Evolutionary conservation across 345 rosid genomes (phyloP), one percentile per base, ranked within the genome.

Genomic region (Eucalyptus regnans): DNA sequence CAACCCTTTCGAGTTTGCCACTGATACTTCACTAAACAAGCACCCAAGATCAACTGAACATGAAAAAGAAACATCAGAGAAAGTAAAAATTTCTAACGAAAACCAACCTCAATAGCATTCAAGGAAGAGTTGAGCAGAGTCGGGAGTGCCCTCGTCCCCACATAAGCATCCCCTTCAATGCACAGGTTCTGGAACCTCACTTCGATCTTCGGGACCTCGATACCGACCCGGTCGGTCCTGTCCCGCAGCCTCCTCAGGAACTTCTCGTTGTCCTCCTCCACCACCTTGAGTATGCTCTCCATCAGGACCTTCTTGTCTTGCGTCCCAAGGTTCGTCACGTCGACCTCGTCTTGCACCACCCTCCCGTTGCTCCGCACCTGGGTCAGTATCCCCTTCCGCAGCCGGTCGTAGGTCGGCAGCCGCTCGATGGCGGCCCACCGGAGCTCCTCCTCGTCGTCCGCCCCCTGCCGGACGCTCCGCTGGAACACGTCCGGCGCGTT

Each of bases 91-190:
- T 11, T 76, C 48, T 41, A 29, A 46, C 11, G 64, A 66, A 14
- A 76, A 68, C 48, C 54, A 85, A 93, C 94, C 93, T 93, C 92
- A 8, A 91, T 22, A 10, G 92, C 60, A 46, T 93, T 93, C 83
- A 92, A 41, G 90, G 92, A 71, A 83, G 92, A 64, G 88, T 93
- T 93, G 29, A 90, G 89, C 86, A 93, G 87, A 51, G 93, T 91
- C 6, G 94, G 94, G 33, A 93, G 92, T 46, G 94, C 94, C 87
- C 94, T 89, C 3, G 88, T 88, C 62, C 92, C 94, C 64, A 92
- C 92, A 54, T 93, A 89, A 41, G 92, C 93, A 37, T 92, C 93
- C 48, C 94, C 94, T 44, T 93, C 90, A 25, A 93, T 85, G 3
- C 90, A 89, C 79, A 93, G 88, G 87, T 92, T 80, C 92, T 93